Evolutionary conservation across 2,329 filamentous ascomycete species (phyloP), one percentile per base, ranked within the genome.

Genomic region (Fusarium marasasianum): DNA sequence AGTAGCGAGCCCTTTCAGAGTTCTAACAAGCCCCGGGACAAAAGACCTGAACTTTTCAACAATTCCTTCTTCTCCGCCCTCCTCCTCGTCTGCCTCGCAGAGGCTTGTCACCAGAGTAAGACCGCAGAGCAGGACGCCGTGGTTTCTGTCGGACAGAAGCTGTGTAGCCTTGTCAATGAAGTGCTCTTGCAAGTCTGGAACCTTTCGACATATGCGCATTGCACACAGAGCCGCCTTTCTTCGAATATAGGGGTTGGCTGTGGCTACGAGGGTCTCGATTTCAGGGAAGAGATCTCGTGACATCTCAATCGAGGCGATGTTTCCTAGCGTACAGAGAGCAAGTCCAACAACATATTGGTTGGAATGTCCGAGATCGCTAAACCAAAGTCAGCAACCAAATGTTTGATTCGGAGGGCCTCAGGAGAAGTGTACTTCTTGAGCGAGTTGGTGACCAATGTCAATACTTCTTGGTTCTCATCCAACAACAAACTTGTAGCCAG

Each of bases 261-360:
- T 98, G 47, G 95, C 93, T 74, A 99, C 87, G 55, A 98, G 91
- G 70, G 90, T 94, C 83, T 99, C 97, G 82, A 99, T 94, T 87
- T 99, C 96, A 76, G 95, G 91, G 83, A 99, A 99, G 26, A 99
- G 87, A 84, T 99, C 96, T 87, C 96, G 90, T 24, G 96, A 97
- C 96, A 99, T 99, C 83, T 99, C 96, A 79, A 98, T 89, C 2
- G 96, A 98, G 67, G 97, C 96, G 78, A 99, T 99, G 82, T 99
- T 99, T 76, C 96, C 96, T 26, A 99, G 90, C 1, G 97, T 98
- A 82, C 96, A 98, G 38, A 99, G 91, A 69, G 96, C 96, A 58
- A 99, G 92, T 31, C 97, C 96, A 77, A 98, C 96, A 71, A 99
- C 94, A 83, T 99, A 99, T 84, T 99, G 96, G 82, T 99, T 99